These are phyloP conservation scores for Asparagopsis taxiformis DNA, from an alignment of 31 red algal genomes.

Conservation along the genomic window DNA sequence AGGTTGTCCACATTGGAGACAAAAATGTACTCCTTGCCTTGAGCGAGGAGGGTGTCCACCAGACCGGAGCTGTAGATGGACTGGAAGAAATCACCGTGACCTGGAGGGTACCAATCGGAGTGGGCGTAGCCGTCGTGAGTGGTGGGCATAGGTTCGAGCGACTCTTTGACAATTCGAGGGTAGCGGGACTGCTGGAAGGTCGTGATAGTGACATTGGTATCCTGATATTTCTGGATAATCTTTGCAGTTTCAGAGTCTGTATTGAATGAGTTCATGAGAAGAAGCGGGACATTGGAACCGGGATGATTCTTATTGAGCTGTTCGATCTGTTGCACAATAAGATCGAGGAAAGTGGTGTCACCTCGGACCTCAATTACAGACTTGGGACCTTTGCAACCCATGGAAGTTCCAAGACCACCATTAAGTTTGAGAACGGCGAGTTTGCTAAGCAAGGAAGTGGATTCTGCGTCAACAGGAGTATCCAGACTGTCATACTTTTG, in stretches of 20 bases:
- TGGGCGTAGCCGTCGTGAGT: conserved; percentile 77
- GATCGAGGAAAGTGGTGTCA: conserved; percentile 97
- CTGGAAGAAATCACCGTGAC: conserved; percentile 98
- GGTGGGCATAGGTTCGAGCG: conserved; percentile 89
- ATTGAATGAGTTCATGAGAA: conserved; percentile 99
- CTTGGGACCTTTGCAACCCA: conserved; percentile 99
- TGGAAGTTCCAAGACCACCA: conserved; percentile 99
- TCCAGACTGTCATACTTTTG: conserved; percentile 82
- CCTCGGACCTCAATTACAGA: conserved; percentile 97
- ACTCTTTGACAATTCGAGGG: conserved; percentile 95
- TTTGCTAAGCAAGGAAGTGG: conserved; percentile 68
- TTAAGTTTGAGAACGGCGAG: conserved; percentile 99
- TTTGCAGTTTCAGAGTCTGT: conserved; percentile 97
- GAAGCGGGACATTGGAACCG: conserved; percentile 87
- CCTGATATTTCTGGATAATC: conserved; percentile 99
- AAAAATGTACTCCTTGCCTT: conserved; percentile 99
- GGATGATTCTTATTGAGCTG: conserved; percentile 88
- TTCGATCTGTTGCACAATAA: conserved; percentile 99
- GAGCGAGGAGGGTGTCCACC: conserved; percentile 90
- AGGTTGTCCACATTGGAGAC: conserved; percentile 99
- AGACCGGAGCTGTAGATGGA: conserved; percentile 89
- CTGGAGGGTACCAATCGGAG: conserved; percentile 99
- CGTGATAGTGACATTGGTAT: conserved; percentile 91
- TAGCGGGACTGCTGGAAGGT: conserved; percentile 99
- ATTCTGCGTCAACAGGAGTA: conserved; percentile 38